phyloP scores from a whole-genome alignment of 768 basidiomycete species.

The Candolleomyces aberdarensis region DNA sequence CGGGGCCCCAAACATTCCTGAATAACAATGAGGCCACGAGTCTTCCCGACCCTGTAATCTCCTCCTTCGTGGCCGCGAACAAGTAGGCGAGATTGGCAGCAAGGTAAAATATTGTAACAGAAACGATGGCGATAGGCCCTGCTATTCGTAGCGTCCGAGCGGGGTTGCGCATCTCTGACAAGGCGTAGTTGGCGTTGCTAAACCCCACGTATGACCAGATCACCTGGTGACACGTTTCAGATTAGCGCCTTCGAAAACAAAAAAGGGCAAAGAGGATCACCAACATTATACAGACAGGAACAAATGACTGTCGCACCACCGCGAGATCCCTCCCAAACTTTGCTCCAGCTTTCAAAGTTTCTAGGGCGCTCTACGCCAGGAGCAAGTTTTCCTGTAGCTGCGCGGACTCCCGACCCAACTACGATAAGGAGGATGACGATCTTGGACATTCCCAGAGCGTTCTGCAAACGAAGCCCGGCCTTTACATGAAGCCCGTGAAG shows the following conservation, averaged over 20 bases:
- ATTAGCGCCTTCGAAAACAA: background rate
- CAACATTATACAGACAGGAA: conserved; percentile 44
- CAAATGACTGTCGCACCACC: conserved; percentile 45
- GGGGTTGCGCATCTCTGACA: conserved; percentile 54
- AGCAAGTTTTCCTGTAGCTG: conserved; percentile 29
- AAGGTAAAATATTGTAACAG: conserved; percentile 47
- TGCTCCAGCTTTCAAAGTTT: conserved; percentile 26
- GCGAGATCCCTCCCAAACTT: conserved; percentile 34
- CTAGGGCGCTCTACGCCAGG: conserved; percentile 19
- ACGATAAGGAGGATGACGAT: conserved; percentile 43
- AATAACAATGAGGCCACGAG: conserved; percentile 57
- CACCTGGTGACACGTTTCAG: conserved; percentile 28
- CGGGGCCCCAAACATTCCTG: conserved; percentile 47
- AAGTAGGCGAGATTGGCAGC: conserved; percentile 58
- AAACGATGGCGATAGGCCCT: conserved; percentile 47
- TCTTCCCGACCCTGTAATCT: conserved; percentile 48
- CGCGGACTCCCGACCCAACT: conserved; percentile 42
- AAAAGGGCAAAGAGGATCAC: background rate
- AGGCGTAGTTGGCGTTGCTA: conserved; percentile 56
- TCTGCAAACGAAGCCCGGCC: conserved; percentile 55
- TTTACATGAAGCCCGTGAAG: conserved; percentile 39
- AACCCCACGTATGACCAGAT: conserved; percentile 45
- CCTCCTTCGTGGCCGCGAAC: conserved; percentile 51
- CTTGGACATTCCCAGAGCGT: conserved; percentile 55
- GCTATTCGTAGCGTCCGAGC: conserved; percentile 52